Conservation (phyloP, 2,329 filamentous ascomycete species). For the Fusarium begoniae region DNA sequence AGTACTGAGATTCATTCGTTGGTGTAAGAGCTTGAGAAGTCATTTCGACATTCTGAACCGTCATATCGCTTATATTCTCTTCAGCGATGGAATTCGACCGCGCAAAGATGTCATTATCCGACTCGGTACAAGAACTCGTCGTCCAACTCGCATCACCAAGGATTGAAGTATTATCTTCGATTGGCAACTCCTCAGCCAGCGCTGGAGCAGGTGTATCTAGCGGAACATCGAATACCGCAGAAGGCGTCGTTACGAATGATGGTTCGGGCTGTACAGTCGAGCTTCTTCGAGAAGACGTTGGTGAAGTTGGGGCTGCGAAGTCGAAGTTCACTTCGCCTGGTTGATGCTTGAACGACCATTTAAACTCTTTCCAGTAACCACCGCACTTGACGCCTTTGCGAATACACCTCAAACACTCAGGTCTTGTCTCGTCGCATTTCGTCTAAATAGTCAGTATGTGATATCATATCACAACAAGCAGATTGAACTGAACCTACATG, state of each 20-base stretch:
- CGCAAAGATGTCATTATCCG: slow-evolving; percentile 23
- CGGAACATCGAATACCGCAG: neutral
- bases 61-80: neutral
- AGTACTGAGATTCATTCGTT: slow-evolving; percentile 16
- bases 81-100: slow-evolving; percentile 9
- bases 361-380: slow-evolving; percentile 46
- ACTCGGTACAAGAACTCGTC: slow-evolving; percentile 22
- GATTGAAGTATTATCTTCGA: slow-evolving; percentile 10
- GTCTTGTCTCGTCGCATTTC: slow-evolving; percentile 46
- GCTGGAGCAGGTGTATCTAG: neutral
- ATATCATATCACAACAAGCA: neutral
- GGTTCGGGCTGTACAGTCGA: slow-evolving; percentile 18
- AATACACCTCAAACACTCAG: slow-evolving; percentile 41
- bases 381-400: slow-evolving; percentile 43
- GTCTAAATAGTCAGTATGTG: slow-evolving; percentile 18
- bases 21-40: slow-evolving; percentile 5
- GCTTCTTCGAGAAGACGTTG: slow-evolving; percentile 4
- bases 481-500: slow-evolving; percentile 19
- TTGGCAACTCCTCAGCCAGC: slow-evolving; percentile 2
- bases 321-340: slow-evolving; percentile 30
- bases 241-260: neutral
- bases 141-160: slow-evolving; percentile 24
- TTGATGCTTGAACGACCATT: slow-evolving; percentile 56
- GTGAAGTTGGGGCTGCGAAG: slow-evolving; percentile 10
- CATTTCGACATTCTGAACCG: slow-evolving; percentile 7